Base-by-base conservation (phyloP, 768 basidiomycete genomes). In the Flagelloscypha sp. region DNA sequence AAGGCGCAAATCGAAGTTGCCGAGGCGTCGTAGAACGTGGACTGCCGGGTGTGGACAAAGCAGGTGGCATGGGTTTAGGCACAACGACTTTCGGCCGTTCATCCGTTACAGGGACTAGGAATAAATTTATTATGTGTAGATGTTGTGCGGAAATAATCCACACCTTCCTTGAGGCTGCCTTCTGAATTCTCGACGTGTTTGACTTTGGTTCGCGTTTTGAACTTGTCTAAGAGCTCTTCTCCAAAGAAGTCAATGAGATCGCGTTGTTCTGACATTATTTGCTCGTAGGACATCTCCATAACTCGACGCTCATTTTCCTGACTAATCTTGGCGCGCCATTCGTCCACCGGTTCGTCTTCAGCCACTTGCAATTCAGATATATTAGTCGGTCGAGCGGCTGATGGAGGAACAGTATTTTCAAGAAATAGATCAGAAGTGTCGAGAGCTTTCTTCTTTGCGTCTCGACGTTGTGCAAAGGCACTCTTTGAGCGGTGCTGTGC, bases 171-270 rank as follows among this genome's bases (percentile, higher is more conserved):
- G 34, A 0, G 21, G 33, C 37, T 15, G 28, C 23, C 25, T 30
- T 7, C 19, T 37, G 11, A 28, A 30, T 22, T 21, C 39, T 33
- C 24, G 22, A 21, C 34, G 15, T 6, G 35, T 20, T 38, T 30
- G n/a, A 2, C 12, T n/a, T 8, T 21, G 12, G n/a, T 30, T 9
- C n/a, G 7, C 36, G 65, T 72, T 47, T 58, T 68, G 50, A 93
- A 44, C 3, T 86, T 55, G 29, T 79, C 77, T 3, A 66, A 64
- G 7, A 88, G 65, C 12, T 72, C 75, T 2, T 68, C 60, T 1
- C 88, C 89, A 49, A 93, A 79, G 29, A 72, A 68, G 41, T 84
- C 76, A 18, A 84, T 37, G 27, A 93, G 72, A 42, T 86, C 74
- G 33, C 58, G 58, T 28, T 65, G 63, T 53, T 84, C 87, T 34